These are phyloP conservation scores for Fusarium luffae DNA, from an alignment of 2,329 filamentous ascomycete genomes.

Conservation along the genomic window DNA sequence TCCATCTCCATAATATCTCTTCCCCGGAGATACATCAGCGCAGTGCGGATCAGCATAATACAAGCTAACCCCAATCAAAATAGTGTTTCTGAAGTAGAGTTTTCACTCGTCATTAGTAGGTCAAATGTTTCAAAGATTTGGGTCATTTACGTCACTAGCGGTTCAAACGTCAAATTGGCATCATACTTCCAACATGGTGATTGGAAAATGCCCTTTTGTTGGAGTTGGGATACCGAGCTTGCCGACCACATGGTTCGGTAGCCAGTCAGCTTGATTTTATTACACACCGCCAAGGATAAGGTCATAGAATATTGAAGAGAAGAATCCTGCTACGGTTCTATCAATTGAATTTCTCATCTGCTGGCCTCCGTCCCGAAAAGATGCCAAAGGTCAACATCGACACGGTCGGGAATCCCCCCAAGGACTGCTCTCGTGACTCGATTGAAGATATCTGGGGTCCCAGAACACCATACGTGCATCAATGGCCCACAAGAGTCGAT, in stretches of 20 bases:
- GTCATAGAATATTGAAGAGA: too few relatives aligned
- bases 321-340: fast-evolving
- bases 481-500: conserved; percentile 6
- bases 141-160: neutral
- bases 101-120: neutral
- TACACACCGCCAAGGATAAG: neutral
- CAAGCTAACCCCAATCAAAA: neutral
- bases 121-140: neutral
- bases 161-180: neutral
- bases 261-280: neutral
- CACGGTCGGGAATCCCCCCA: neutral
- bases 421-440: neutral
- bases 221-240: neutral
- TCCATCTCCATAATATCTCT: neutral
- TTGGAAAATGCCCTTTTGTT: neutral
- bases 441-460: conserved; percentile 5
- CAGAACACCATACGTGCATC: neutral
- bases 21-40: neutral
- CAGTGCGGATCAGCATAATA: neutral
- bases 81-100: neutral
- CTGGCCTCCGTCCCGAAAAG: too few relatives aligned
- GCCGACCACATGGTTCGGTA: neutral
- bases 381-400: too few relatives aligned
- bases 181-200: neutral
- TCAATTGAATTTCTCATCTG: too few relatives aligned